Conservation (phyloP, 805 yeast species). For the Debaryomyces hansenii region DNA sequence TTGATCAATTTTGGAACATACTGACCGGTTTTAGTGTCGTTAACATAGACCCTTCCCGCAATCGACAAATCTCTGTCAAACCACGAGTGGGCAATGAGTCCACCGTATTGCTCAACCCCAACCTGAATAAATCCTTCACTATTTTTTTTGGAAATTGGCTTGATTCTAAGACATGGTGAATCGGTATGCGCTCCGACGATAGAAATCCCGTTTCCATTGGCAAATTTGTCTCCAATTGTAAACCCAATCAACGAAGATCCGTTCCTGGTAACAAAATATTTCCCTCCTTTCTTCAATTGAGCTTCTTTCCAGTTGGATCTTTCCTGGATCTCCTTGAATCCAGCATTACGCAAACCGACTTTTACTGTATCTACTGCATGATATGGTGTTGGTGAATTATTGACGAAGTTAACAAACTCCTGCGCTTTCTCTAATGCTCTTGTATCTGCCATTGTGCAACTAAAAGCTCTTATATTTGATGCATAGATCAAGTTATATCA, state of each 20-base stretch:
- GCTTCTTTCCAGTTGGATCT: conserved; percentile 64
- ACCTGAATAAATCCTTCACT: conserved; percentile 81
- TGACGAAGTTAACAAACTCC: conserved; percentile 76
- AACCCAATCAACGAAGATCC: conserved; percentile 88
- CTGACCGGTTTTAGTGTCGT: conserved; percentile 39
- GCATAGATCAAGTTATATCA: too few species aligned
- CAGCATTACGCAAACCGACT: conserved; percentile 52
- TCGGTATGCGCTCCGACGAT: conserved; percentile 97
- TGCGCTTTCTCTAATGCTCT: conserved; percentile 39
- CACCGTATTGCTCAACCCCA: conserved; percentile 94
- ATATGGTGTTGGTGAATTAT: conserved; percentile 89
- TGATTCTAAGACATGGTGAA: conserved; percentile 84
- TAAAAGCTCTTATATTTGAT: background rate
- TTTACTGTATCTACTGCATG: conserved; percentile 80
- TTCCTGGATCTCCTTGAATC: conserved; percentile 74
- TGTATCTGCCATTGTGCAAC: conserved; percentile 3
- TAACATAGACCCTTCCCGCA: conserved; percentile 88
- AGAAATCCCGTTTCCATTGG: conserved; percentile 78
- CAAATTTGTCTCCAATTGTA: conserved; percentile 70
- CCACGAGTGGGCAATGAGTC: conserved; percentile 97
- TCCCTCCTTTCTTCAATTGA: conserved; percentile 52
- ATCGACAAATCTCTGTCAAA: conserved; percentile 89
- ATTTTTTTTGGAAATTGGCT: conserved; percentile 74
- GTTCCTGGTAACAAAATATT: conserved; percentile 86
- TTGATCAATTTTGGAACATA: conserved; percentile 70